phyloP scores from a whole-genome alignment of 2,329 filamentous ascomycete genomes.

The Tolypocladium album region DNA sequence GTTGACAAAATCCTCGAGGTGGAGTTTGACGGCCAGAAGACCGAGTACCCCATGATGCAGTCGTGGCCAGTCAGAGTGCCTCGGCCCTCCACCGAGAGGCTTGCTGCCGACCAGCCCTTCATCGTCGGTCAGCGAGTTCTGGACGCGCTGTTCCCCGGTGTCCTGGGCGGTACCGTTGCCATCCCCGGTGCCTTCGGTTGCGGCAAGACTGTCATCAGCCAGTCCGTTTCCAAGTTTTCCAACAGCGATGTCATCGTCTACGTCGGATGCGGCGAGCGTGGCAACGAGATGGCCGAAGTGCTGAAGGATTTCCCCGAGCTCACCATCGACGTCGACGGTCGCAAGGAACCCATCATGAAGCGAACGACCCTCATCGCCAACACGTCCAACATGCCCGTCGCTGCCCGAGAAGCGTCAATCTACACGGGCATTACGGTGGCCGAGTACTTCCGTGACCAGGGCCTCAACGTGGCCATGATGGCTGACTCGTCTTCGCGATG shows the following conservation, averaged over 20 bases:
- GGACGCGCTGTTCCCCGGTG: conserved; percentile 90
- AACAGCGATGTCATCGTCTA: conserved; percentile 99
- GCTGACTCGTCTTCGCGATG: conserved; percentile 96
- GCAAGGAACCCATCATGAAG: conserved; percentile 99
- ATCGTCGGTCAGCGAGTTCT: conserved; percentile 95
- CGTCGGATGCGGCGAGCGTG: conserved; percentile 83
- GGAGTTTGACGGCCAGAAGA: conserved; percentile 94
- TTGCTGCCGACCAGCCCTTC: conserved; percentile 80
- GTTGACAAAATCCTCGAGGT: conserved; percentile 89
- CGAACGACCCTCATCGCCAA: conserved; percentile 97
- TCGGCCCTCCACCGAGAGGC: conserved; percentile 83
- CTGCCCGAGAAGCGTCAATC: conserved; percentile 95
- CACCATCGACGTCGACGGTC: conserved; percentile 85
- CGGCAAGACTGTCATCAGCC: conserved; percentile 97
- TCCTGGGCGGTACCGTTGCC: conserved; percentile 94
- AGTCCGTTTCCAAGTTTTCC: conserved; percentile 98
- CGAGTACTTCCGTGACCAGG: conserved; percentile 96
- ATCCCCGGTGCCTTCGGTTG: conserved; percentile 98
- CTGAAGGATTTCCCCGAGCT: conserved; percentile 99
- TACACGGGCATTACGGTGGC: conserved; percentile 93
- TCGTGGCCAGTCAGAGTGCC: conserved; percentile 96
- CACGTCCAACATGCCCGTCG: conserved; percentile 99
- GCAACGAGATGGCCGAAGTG: conserved; percentile 99
- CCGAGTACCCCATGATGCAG: conserved; percentile 96
- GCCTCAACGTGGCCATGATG: conserved; percentile 99